Evolutionary conservation across 768 basidiomycete species (phyloP), one percentile per base, ranked within the genome.

Genomic region (Cantharellus cinnabarinus): DNA sequence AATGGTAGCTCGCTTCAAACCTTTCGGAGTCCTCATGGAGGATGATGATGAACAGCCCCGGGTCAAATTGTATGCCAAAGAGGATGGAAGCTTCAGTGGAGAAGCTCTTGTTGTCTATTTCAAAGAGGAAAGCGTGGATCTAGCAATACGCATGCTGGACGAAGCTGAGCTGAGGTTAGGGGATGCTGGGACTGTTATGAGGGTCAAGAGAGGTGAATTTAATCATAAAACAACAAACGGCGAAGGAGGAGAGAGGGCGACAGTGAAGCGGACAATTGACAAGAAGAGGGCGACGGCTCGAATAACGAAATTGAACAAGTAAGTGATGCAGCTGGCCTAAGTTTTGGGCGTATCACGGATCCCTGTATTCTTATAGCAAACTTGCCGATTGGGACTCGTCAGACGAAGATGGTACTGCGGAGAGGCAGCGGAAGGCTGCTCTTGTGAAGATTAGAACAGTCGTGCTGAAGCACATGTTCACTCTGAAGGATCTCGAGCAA

Each of bases 51-150:
- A 88, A 2, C 79, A 88, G 60, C 82, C 84, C n/a, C 89, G 93
- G 67, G 78, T 98, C 68, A 99, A 99, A 74, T 76, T 98, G 74
- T 99, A 99, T 69, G 85, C 86, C 52, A 80, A 79, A 60, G 89
- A 88, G 3, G 79, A 87, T 61, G 91, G 93, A 41, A 67, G 77
- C 35, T 95, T 97, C 70, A 95, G 79, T 64, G 94, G 95, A 42
- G 94, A 98, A 64, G 94, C 91, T 2, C 71, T 98, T 63, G 83
- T 99, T 60, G 90, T 97, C 41, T 99, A 87, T 70, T 94, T 97
- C 76, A 95, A 95, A 70, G 90, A 94, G 68, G 93, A 90, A 61
- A 89, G 85, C n/a, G 95, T 98, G 20, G 70, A 73, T 2, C 74
- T 98, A 58, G 94, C 93, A 4, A 67, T 87, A 62, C 84, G 76